Base-by-base conservation (phyloP, 2,329 filamentous ascomycete genomes). In the Paraconiothyrium brasiliense region DNA sequence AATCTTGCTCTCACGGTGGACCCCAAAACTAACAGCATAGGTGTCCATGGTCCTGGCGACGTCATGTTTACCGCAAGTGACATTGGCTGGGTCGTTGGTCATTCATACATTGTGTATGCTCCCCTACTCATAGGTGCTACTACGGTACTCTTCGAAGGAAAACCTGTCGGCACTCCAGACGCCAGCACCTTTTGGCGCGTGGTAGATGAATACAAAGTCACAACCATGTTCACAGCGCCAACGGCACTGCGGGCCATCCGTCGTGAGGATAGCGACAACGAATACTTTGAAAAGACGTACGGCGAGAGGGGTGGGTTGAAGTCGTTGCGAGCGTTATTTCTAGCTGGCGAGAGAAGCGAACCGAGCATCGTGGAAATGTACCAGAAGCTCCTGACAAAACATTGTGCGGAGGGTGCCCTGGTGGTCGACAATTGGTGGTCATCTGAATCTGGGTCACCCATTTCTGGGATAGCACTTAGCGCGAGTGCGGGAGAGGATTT, bases 81-180 rank as follows among this genome's bases (percentile, higher is more conserved):
- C 73, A 94, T 97, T 59, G 94, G 94, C 35, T 97, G 94, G 94
- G 92, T 94, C 0, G 92, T 95, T 0, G 92, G 92, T 2, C 75
- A 78, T 39, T 77, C 75, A 6, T 97, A 95, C 75, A 97, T 97
- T 65, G 83, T 97, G 13, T 97, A 97, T 73, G 94, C 88, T 4
- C 94, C 94, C 13, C 86, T 98, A 6, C 86, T 97, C 1, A 88
- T 90, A 0, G 94, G 94, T 5, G 93, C 94, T 1, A 90, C 93
- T 1, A 97, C 93, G 0, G 87, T 97, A 1, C 83, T 97, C 0
- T 97, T 93, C 76, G 94, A 97, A 80, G 94, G 94, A n/a, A 97
- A 97, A 68, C 94, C 94, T 0, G 84, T 97, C 13, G 93, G 93
- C 4, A 97, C 93, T 0, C 94, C 94, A 0, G 89, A 97, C 70